Percentiles rank a stretch among this genome's conserved stretches.
Evolutionary conservation across 116 monocot genomes (phyloP).

Genomic region (Dioscorea cayenensis): DNA sequence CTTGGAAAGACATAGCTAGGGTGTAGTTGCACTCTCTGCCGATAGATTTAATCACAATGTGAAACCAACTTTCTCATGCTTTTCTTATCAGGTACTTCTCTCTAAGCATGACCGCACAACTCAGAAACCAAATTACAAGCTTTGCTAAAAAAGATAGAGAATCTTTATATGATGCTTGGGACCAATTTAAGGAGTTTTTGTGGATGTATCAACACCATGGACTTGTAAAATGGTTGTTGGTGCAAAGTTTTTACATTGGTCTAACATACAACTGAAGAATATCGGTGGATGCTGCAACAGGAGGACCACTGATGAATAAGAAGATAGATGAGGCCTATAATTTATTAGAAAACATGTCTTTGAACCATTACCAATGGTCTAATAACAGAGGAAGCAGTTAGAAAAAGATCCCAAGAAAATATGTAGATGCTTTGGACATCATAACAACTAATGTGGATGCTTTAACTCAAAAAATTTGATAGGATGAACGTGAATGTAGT

Average conservation of each 20-base stretch:
- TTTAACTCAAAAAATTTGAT: not conserved
- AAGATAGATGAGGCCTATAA: not conserved
- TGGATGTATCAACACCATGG: not conserved
- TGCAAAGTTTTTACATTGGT: conserved; percentile 7
- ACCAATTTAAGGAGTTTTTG: not conserved
- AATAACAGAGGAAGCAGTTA: not conserved
- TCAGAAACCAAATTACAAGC: not conserved
- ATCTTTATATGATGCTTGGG: conserved; percentile 3
- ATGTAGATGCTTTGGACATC: not conserved
- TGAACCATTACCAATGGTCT: no score
- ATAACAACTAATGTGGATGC: not conserved
- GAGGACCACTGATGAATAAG: not conserved
- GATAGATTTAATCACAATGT: not conserved
- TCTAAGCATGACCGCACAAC: not conserved
- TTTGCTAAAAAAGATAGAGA: not conserved
- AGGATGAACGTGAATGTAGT: not conserved
- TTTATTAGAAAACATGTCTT: conserved; percentile 1
- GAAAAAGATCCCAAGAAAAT: not conserved
- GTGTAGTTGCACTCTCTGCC: not conserved
- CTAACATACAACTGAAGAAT: not conserved
- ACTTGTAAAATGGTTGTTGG: not conserved
- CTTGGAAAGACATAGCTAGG: not conserved
- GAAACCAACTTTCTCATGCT: not conserved
- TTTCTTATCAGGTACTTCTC: conserved; percentile 1
- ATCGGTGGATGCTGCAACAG: conserved; percentile 2